Percentiles rank a stretch among this genome's conserved stretches.
These are phyloP conservation scores for Clavaria fumosa DNA, from an alignment of 768 basidiomycete species.

Conservation along the genomic window DNA sequence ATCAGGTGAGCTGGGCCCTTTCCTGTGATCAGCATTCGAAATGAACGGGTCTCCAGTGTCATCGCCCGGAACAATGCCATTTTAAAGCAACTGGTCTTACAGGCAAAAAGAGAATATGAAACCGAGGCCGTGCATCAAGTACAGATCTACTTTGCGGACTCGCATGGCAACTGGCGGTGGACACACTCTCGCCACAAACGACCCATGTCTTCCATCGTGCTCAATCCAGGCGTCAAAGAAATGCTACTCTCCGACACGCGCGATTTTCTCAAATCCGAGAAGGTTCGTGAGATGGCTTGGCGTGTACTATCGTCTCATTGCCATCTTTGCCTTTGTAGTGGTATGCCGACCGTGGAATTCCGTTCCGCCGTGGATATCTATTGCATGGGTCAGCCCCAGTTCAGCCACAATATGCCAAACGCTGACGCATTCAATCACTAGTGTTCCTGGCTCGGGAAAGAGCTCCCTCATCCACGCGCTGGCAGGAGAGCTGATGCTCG, in stretches of 20 bases:
- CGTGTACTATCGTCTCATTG: slow-evolving; percentile 3
- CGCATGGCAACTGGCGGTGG: slow-evolving; percentile 79
- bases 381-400: too few species aligned
- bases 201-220: slow-evolving; percentile 75
- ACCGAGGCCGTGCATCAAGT: slow-evolving; percentile 77
- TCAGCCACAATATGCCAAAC: too few species aligned
- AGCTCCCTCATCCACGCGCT: slow-evolving; percentile 76
- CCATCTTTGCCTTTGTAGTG: slow-evolving; percentile 29
- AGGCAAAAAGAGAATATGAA: slow-evolving; percentile 83
- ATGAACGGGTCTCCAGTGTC: slow-evolving; percentile 30
- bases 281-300: slow-evolving; percentile 32
- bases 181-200: slow-evolving; percentile 79
- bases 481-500: slow-evolving; percentile 77
- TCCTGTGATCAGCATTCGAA: slow-evolving; percentile 2
- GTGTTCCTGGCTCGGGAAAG: slow-evolving; percentile 78
- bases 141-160: slow-evolving; percentile 82
- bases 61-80: slow-evolving; percentile 73
- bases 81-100: slow-evolving; percentile 76
- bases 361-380: slow-evolving; percentile 79
- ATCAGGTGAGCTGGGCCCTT: slow-evolving; percentile 36
- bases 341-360: slow-evolving; percentile 89
- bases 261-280: slow-evolving; percentile 75
- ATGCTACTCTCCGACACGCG: slow-evolving; percentile 71
- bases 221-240: slow-evolving; percentile 81
- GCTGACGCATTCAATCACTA: too few species aligned